Evolutionary conservation across 169 alveolate species (phyloP), one percentile per base, ranked within the genome.

Genomic region (Amoebophrya sp.): DNA sequence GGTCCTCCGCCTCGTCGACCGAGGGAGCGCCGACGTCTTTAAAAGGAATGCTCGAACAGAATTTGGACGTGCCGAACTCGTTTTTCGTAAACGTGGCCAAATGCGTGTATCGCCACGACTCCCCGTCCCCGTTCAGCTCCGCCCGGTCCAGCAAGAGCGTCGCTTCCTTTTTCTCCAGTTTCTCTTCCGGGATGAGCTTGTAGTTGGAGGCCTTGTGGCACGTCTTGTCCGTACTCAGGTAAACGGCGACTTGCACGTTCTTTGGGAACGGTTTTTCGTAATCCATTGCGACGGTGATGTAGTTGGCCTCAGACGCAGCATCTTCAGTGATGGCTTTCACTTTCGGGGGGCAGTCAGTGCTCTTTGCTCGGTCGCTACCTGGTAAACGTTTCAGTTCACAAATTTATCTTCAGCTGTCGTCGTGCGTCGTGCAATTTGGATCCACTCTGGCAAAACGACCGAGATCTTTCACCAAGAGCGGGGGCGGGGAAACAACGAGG

Each of bases 51-150:
- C 10, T n/a, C 7, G 83, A 66, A 66, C 83, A 66, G 83, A 7
- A 66, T 25, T 66, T 66, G 12, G 38, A 25, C 29, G 35, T 66
- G 2, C 83, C 83, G 35, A 66, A 66, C 1, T 25, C 32, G 83
- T 66, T 66, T 25, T 66, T 25, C 83, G 83, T 66, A 25, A 7
- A 66, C 29, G 18, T 3, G 38, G 18, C 7, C 7, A 66, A 1
- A 25, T 66, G 83, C 12, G 83, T 25, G 35, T 66, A 66, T 7
- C 83, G 29, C 83, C 83, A 66, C 29, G 38, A 25, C 83, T 66
- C 83, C 32, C 83, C 83, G 83, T 66, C 83, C 10, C 83, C 83
- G 18, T 66, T 66, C 83, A 66, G 83, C 83, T 66, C 39, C 29
- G 32, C 35, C 29, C 18, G 1, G 35, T 66, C 83, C 0, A 66